Evolutionary conservation across 139 green algal species (phyloP), one percentile per base, ranked within the genome.

Genomic region (Dunaliella primolecta): DNA sequence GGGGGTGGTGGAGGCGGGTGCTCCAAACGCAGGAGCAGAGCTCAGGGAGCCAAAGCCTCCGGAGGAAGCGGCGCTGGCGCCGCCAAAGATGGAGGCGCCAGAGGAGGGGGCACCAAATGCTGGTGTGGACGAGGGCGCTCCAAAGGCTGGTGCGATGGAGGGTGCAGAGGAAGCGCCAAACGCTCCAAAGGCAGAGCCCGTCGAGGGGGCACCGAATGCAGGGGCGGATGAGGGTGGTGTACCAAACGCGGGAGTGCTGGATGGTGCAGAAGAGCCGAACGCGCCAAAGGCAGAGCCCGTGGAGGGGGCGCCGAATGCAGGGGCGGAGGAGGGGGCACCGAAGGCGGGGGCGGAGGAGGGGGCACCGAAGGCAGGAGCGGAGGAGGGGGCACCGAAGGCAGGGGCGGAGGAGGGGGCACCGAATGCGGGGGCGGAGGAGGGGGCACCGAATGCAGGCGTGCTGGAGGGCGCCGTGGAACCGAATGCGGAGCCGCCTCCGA

Each of bases 61-160:
- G n/a, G n/a, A n/a, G n/a, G 87, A 83, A 38, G 78, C 74, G 29
- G 71, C 33, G 35, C 33, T 33, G 21, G 82, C 24, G 24, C 80
- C 83, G 0, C 85, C 84, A 84, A 89, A 87, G 0, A 82, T 32
- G 21, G 83, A 56, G 2, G 72, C 82, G 23, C 37, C 0, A 3
- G 82, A 64, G 31, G 82, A 80, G 27, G 88, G 34, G 27, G 85
- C 72, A 7, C 90, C 92, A 90, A 95, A 95, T 0, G 88, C 91
- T 15, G 90, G 84, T 3, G 86, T 57, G 27, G 64, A 81, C 23
- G 80, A n/a, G 23, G 79, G 36, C 70, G 84, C 86, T 80, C 90
- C 90, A 2, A 78, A 35, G 36, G 76, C 74, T 64, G 79, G 78
- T 0, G 32, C 80, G 1, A 85, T 75, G 0, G 38, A 38, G 32